These are phyloP conservation scores for Tuber calosporum DNA, from an alignment of 495 filamentous ascomycete genomes.

Conservation along the genomic window DNA sequence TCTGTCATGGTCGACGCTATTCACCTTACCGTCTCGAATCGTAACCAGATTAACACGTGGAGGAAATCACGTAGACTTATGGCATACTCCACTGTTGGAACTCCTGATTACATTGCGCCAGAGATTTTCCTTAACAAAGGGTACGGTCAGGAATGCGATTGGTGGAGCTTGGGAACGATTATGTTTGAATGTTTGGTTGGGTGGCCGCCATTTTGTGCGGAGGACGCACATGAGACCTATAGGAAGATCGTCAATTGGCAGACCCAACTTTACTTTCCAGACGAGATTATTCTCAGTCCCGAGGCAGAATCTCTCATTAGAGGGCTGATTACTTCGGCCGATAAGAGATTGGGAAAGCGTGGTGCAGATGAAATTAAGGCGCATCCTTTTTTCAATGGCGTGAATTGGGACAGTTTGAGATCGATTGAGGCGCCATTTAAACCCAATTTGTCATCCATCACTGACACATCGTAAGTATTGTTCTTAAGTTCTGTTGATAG, in stretches of 20 bases:
- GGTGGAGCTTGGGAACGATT: slow-evolving; percentile 98
- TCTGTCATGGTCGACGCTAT: slow-evolving; percentile 96
- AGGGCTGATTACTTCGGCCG: slow-evolving; percentile 83
- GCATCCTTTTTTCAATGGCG: slow-evolving; percentile 92
- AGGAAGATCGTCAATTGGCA: slow-evolving; percentile 99
- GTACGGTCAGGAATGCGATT: slow-evolving; percentile 94
- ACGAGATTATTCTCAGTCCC: slow-evolving; percentile 77
- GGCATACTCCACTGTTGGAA: slow-evolving; percentile 97
- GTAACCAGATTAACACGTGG: slow-evolving; percentile 96
- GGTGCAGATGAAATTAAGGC: slow-evolving; percentile 84
- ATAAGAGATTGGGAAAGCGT: slow-evolving; percentile 77
- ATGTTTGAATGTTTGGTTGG: slow-evolving; percentile 99
- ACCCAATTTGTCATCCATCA: slow-evolving; percentile 78
- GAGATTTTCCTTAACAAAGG: slow-evolving; percentile 96
- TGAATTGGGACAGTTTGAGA: slow-evolving; percentile 85
- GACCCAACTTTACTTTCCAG: slow-evolving; percentile 90
- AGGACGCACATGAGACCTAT: slow-evolving; percentile 95
- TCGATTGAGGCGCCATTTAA: slow-evolving; percentile 92
- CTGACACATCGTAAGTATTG: slow-evolving; percentile 61
- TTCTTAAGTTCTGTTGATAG: neutral
- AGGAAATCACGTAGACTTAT: slow-evolving; percentile 87
- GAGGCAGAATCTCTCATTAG: slow-evolving; percentile 84
- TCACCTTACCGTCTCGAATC: slow-evolving; percentile 94
- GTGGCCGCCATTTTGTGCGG: slow-evolving; percentile 98
- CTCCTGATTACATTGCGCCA: slow-evolving; percentile 96